phyloP scores from a whole-genome alignment of 2,329 filamentous ascomycete species.

The Ophiosphaerella herpotricha region DNA sequence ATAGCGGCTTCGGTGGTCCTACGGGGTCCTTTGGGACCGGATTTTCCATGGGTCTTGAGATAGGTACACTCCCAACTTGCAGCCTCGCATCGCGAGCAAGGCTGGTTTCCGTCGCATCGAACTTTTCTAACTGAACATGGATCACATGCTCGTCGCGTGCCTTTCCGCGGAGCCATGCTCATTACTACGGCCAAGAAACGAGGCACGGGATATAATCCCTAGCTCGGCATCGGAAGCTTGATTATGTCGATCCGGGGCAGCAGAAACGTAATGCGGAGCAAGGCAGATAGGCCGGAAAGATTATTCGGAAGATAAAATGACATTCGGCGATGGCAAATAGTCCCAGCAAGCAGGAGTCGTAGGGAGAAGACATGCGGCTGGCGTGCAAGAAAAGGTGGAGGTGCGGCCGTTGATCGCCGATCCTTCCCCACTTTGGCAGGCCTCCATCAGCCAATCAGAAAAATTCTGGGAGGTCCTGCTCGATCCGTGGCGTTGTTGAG shows the following conservation, averaged over 20 bases:
- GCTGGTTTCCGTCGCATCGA: conserved; percentile 41
- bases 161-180: conserved; percentile 40
- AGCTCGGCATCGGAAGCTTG: conserved; percentile 27
- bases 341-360: conserved; percentile 15
- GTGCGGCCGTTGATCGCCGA: conserved; percentile 32
- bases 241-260: conserved; percentile 6
- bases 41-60: conserved; percentile 44
- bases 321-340: conserved; percentile 4
- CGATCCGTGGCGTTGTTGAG: conserved; percentile 4
- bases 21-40: conserved; percentile 42
- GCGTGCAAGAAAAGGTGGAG: conserved; percentile 35
- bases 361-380: conserved; percentile 24
- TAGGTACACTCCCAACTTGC: conserved; percentile 45
- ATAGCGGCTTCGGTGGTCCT: conserved; percentile 43
- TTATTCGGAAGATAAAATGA: conserved; percentile 13
- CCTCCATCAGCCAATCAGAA: conserved; percentile 12
- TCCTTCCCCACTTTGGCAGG: conserved; percentile 19
- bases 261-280: conserved; percentile 6
- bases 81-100: conserved; percentile 39
- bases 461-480: not conserved
- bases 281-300: conserved; percentile 9
- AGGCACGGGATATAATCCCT: conserved; percentile 19
- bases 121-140: conserved; percentile 44
- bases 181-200: conserved; percentile 20
- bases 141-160: conserved; percentile 43